Evolutionary conservation across 2,329 filamentous ascomycete genomes (phyloP).

Genomic region (Fusarium neocosmosporiellum): DNA sequence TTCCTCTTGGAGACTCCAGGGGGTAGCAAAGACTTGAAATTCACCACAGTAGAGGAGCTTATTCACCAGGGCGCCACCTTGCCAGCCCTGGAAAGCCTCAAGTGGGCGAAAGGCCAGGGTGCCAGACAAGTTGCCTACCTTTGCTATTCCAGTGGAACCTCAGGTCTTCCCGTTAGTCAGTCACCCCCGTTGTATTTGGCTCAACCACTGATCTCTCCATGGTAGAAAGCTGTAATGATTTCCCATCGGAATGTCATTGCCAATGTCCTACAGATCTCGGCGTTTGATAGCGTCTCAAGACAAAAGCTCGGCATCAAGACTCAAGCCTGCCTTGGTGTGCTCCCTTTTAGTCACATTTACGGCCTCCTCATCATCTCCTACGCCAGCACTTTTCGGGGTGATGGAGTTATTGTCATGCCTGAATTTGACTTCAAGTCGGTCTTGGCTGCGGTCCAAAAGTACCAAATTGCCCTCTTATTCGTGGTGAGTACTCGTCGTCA

Average conservation of each 20-base stretch:
- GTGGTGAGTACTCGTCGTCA: neutral
- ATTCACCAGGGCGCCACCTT: slow-evolving; percentile 67
- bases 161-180: slow-evolving; percentile 74
- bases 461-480: neutral
- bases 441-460: slow-evolving; percentile 49
- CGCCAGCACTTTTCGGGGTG: slow-evolving; percentile 65
- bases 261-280: slow-evolving; percentile 73
- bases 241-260: slow-evolving; percentile 82
- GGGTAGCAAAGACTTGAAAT: slow-evolving; percentile 48
- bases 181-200: neutral
- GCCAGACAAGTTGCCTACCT: slow-evolving; percentile 77
- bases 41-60: slow-evolving; percentile 74
- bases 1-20: slow-evolving; percentile 74
- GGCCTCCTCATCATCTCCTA: slow-evolving; percentile 79
- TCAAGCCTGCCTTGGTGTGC: slow-evolving; percentile 68
- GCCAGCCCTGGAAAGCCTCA: slow-evolving; percentile 62
- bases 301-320: slow-evolving; percentile 50
- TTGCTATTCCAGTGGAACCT: slow-evolving; percentile 84
- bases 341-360: slow-evolving; percentile 87
- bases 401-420: slow-evolving; percentile 76
- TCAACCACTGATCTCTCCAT: slow-evolving; percentile 44
- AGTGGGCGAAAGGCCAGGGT: slow-evolving; percentile 72
- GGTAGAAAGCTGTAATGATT: slow-evolving; percentile 85
- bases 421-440: slow-evolving; percentile 78
- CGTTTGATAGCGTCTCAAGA: slow-evolving; percentile 54